phyloP scores from a whole-genome alignment of 1,284 basidiomycete species.

The Fomes fomentarius region DNA sequence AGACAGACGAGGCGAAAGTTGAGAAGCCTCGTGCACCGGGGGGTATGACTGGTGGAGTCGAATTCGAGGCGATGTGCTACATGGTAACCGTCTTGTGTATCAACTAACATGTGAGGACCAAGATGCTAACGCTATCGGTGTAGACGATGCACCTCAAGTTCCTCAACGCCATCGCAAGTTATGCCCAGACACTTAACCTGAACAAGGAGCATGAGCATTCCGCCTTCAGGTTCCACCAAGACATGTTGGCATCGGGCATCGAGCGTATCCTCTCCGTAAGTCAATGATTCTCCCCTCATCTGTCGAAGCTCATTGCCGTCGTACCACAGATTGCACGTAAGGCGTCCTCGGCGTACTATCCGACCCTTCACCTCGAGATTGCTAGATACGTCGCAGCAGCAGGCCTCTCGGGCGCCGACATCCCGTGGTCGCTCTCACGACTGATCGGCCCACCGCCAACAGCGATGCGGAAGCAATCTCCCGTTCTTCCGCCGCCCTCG shows the following conservation, averaged over 20 bases:
- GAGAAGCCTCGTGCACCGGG: constrained; percentile 94
- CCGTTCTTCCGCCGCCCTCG: not conserved
- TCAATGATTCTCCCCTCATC: constrained; percentile 7
- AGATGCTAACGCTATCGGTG: not conserved
- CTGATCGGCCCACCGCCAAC: constrained; percentile 72
- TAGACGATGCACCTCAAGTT: constrained; percentile 87
- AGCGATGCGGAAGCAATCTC: constrained; percentile 45
- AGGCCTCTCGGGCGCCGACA: constrained; percentile 62
- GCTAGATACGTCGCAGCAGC: constrained; percentile 80
- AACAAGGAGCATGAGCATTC: constrained; percentile 72
- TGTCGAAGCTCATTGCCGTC: not conserved
- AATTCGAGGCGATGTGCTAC: constrained; percentile 96
- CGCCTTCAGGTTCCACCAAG: constrained; percentile 79
- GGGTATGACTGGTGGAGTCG: constrained; percentile 98
- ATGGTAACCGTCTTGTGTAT: constrained; percentile 73
- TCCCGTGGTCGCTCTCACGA: constrained; percentile 76
- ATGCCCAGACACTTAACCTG: constrained; percentile 63
- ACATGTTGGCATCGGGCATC: constrained; percentile 87
- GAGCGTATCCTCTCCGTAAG: constrained; percentile 79
- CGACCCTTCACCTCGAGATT: constrained; percentile 89
- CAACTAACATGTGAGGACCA: not conserved
- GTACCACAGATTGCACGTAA: constrained; percentile 81
- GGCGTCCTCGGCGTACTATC: constrained; percentile 91
- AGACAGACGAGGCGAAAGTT: constrained; percentile 82
- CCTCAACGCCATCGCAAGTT: constrained; percentile 75